These are phyloP conservation scores for Phytophthora fragariae DNA, from an alignment of 352 stramenopile genomes.

Conservation along the genomic window DNA sequence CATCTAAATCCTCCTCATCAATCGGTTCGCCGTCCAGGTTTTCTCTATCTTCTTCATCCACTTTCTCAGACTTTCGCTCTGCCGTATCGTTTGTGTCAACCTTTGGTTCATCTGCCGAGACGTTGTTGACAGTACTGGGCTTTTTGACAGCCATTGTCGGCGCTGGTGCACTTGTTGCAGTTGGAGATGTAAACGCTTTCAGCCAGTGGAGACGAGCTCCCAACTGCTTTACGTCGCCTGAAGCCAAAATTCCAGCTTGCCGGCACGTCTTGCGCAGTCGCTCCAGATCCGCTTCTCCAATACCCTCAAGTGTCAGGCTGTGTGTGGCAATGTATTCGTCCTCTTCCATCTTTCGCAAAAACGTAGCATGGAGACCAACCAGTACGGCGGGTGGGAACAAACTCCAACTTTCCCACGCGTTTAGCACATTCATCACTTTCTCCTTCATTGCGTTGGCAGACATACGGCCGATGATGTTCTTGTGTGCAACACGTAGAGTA, in stretches of 20 bases:
- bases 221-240: slow-evolving; percentile 51
- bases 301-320: slow-evolving; percentile 21
- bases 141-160: slow-evolving; percentile 4
- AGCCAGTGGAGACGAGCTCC: slow-evolving; percentile 68
- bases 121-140: neutral
- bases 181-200: slow-evolving; percentile 71
- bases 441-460: slow-evolving; percentile 84
- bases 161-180: slow-evolving; percentile 15
- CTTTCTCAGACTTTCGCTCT: slow-evolving; percentile 8
- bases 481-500: slow-evolving; percentile 54
- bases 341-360: slow-evolving; percentile 78
- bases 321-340: slow-evolving; percentile 45
- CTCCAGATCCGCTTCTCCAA: slow-evolving; percentile 52
- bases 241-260: slow-evolving; percentile 71
- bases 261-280: slow-evolving; percentile 71
- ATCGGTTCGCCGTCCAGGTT: slow-evolving; percentile 43
- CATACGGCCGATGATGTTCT: slow-evolving; percentile 75
- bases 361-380: slow-evolving; percentile 84
- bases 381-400: slow-evolving; percentile 79
- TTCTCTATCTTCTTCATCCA: slow-evolving; percentile 6
- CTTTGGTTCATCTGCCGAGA: slow-evolving; percentile 3
- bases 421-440: slow-evolving; percentile 80
- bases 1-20: slow-evolving; percentile 57
- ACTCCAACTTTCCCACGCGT: slow-evolving; percentile 82
- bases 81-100: neutral